Base-by-base conservation (phyloP, 2,329 filamentous ascomycete genomes). In the Setomelanomma holmii region DNA sequence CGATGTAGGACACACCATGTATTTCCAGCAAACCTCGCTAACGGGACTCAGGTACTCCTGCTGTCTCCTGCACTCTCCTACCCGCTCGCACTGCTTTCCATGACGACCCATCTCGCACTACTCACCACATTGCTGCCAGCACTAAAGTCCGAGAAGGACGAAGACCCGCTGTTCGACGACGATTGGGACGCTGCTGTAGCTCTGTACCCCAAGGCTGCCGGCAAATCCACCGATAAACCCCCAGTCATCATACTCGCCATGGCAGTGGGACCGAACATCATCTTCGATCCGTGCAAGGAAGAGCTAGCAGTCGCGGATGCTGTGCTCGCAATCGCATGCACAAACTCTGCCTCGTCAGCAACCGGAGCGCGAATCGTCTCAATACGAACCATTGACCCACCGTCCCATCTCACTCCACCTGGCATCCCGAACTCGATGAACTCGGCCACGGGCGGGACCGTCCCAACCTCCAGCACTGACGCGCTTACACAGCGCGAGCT, bases 111-210 rank as follows among this genome's bases (percentile, higher is more conserved):
- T 73, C 88, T 99, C 55, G 95, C 95, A 3, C 89, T 99, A 40
- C 86, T 97, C 56, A 88, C 90, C 23, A 93, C 95, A 5, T 87
- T 89, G 58, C 82, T 98, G 2, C 95, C 95, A 6, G 84, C 87
- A 21, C 82, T 97, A 45, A 91, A 91, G 72, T 97, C 93, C 1
- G 90, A 96, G 74, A 85, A 86, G 51, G 93, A 98, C 76, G 95
- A 99, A 78, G 95, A 99, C 66, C 95, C 95, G 11, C 87, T 97
- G 71, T 99, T 99, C 76, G 89, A 97, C 78, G 95, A 99, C 77
- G 95, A 99, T 78, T 99, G 95, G 95, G 91, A 89, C 59, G 89
- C 89, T 14, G 87, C 92, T 1, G 82, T 86, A 16, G 87, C 86
- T 51, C 79, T 99, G 23, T 99, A 96, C 77, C 84, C 87, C 1